Evolutionary conservation across 345 rosid species (phyloP).

Genomic region (Geranium brycei): DNA sequence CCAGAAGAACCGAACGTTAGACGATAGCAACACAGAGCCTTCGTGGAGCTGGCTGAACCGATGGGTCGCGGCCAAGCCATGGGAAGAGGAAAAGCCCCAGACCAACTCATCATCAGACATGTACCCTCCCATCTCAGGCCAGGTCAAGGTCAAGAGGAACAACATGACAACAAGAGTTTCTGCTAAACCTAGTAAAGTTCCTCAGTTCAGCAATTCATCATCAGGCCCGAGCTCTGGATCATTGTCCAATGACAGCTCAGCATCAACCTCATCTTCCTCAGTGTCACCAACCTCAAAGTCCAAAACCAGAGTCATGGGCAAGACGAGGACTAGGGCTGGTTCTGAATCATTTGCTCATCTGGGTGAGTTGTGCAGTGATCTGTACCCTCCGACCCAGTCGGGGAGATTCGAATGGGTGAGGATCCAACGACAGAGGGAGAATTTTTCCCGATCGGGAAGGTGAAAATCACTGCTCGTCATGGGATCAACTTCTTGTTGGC

Average conservation of each 20-base stretch:
- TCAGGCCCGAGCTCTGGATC: too few relatives aligned
- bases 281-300: conserved; percentile 39
- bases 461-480: too few relatives aligned
- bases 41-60: conserved; percentile 38
- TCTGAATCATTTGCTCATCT: conserved; percentile 17
- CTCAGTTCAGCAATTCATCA: too few relatives aligned
- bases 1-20: too few relatives aligned
- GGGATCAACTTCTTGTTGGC: too few relatives aligned
- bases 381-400: conserved; percentile 38
- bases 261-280: conserved; percentile 22
- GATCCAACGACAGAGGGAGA: neutral
- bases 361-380: conserved; percentile 31
- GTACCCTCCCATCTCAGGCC: too few relatives aligned
- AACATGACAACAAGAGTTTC: too few relatives aligned
- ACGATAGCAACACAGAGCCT: too few relatives aligned
- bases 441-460: too few relatives aligned
- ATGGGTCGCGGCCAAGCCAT: conserved; percentile 72
- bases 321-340: conserved; percentile 31
- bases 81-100: conserved; percentile 48
- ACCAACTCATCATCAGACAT: conserved; percentile 1
- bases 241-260: neutral
- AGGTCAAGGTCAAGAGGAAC: too few relatives aligned
- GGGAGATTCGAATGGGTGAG: conserved; percentile 15
- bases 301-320: conserved; percentile 36
- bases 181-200: too few relatives aligned